Evolutionary conservation across 2,329 filamentous ascomycete genomes (phyloP), one percentile per base, ranked within the genome.

Genomic region (Geoglossum cookeanum): DNA sequence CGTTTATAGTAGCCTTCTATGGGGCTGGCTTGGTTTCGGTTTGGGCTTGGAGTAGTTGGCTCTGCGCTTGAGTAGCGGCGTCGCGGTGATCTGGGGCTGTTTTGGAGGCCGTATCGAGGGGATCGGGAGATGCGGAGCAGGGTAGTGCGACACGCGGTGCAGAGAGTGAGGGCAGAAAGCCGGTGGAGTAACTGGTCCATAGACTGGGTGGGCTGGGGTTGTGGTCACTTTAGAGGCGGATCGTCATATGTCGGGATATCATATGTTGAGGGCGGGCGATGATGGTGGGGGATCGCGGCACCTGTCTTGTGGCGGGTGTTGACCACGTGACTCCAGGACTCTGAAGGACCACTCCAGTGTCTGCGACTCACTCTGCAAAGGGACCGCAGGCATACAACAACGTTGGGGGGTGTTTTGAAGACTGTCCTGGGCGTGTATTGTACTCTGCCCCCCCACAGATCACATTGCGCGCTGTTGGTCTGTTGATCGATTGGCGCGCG

Each of bases 1-100:
- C 49, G 49, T 53, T 32, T 53, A 22, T 53, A 53, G 15, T 71
- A 71, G 13, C 69, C 69, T 9, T 64, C 62, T 11, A 71, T 62
- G 2, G 69, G 68, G 32, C 60, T 63, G 7, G 69, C 68, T 58
- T 53, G 49, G 49, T 37, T 4, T 7, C 4, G 17, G 8, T 42
- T 15, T 33, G 49, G 17, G 17, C 9, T 9, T 13, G 13, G 6
- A 1, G 9, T 22, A 3, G 30, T 22, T 11, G 15, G 47, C 9
- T 52, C 48, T 33, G 48, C 27, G 15, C 15, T n/a, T 44, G 39
- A 45, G 9, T 53, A 37, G 3, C n/a, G 8, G 6, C 49, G 27
- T 8, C 30, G 30, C 9, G 1, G 29, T 9, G n/a, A 1, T 45
- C 42, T 45, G 4, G 42, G 42, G 42, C 42, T 22, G 42, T 45